These are phyloP conservation scores for Perkinsus olseni DNA, from an alignment of 169 alveolate species.

Conservation along the genomic window DNA sequence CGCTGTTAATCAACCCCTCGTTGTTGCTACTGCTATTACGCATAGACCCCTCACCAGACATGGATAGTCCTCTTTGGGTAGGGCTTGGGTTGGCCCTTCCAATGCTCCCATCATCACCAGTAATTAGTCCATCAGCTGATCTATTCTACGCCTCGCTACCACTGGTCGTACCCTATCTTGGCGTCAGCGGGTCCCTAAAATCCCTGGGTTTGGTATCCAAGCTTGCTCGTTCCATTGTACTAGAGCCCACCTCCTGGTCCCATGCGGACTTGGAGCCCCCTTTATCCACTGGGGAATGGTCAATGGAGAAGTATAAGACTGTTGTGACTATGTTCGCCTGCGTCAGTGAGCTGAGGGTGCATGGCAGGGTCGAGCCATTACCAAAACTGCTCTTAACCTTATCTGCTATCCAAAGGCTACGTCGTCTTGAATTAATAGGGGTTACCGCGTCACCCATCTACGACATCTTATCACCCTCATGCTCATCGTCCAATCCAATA, in stretches of 20 bases:
- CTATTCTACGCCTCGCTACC: neutral
- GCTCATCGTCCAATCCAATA: neutral
- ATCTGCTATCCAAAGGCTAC: neutral
- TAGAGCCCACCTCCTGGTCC: neutral
- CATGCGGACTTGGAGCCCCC: neutral
- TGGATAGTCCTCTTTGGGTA: too few relatives aligned
- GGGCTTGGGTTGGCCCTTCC: too few relatives aligned
- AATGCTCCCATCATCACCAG: neutral
- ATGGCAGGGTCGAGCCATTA: neutral
- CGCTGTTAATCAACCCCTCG: too few relatives aligned
- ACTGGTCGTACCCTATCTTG: neutral
- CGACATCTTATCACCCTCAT: neutral
- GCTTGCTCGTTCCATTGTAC: neutral
- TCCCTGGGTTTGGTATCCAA: neutral
- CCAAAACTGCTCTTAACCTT: neutral
- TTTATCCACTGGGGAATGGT: neutral
- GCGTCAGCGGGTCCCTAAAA: neutral
- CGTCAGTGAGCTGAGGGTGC: neutral
- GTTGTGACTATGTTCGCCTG: neutral
- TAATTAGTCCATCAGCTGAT: neutral
- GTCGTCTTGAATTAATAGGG: neutral
- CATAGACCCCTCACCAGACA: too few relatives aligned
- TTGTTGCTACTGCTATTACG: too few relatives aligned
- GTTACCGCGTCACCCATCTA: neutral
- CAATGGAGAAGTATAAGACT: neutral